These are phyloP conservation scores for Glebionis coronaria DNA, from an alignment of 129 eudicot genomes.

Conservation along the genomic window DNA sequence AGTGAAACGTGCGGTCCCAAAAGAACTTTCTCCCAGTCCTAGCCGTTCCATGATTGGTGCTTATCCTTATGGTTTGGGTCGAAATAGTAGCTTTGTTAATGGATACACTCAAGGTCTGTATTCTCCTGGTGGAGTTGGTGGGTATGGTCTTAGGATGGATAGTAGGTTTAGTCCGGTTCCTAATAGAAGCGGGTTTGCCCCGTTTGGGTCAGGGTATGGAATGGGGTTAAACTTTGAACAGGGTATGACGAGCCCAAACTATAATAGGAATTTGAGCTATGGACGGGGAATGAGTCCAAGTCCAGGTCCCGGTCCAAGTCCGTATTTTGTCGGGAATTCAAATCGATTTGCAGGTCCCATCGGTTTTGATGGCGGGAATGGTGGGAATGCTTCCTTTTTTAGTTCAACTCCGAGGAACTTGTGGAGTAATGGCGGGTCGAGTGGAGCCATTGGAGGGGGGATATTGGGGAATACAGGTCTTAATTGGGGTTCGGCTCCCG, in stretches of 20 bases:
- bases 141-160: constrained; percentile 60
- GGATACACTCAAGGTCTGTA: constrained; percentile 51
- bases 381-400: constrained; percentile 57
- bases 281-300: constrained; percentile 43
- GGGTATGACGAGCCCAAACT: constrained; percentile 44
- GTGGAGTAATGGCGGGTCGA: constrained; percentile 55
- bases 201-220: constrained; percentile 52
- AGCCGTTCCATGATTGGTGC: constrained; percentile 43
- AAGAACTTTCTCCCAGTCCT: constrained; percentile 59
- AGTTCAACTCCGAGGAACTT: constrained; percentile 52
- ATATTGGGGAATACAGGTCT: constrained; percentile 42
- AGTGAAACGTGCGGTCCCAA: constrained; percentile 71
- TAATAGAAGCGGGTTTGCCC: constrained; percentile 41
- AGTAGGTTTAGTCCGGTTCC: constrained; percentile 5
- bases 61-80: constrained; percentile 48
- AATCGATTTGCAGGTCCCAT: constrained; percentile 49
- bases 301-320: constrained; percentile 27
- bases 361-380: constrained; percentile 42
- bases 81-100: constrained; percentile 42
- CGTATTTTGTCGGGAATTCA: constrained; percentile 43
- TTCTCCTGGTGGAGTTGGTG: constrained; percentile 44
- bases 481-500: constrained; percentile 54
- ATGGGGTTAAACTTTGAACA: constrained; percentile 60
- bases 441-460: constrained; percentile 43
- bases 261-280: constrained; percentile 38